A percentile compares a stretch with the other conserved stretches of the same genome.
Conservation (phyloP, 1,284 basidiomycete genomes). For the Salmacisia buchloeana region DNA sequence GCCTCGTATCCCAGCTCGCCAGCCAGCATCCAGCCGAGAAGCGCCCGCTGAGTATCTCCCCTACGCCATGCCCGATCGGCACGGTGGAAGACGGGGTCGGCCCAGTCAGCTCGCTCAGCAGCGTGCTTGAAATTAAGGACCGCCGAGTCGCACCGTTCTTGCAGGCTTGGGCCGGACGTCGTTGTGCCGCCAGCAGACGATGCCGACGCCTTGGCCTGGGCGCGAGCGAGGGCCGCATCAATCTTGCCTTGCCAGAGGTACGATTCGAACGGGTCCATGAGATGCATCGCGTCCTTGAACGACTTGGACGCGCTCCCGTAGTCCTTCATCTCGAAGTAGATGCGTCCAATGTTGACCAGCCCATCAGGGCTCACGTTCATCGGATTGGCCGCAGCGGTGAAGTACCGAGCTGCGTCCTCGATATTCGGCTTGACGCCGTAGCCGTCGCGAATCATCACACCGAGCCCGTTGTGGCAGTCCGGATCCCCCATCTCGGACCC, state of each 20-base stretch:
- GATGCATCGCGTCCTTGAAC: conserved; percentile 24
- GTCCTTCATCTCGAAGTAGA: conserved; percentile 56
- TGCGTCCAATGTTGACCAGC: conserved; percentile 80
- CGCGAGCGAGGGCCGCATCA: conserved; percentile 24
- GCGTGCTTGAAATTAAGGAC: conserved; percentile 33
- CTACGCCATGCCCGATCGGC: conserved; percentile 44
- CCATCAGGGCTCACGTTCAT: conserved; percentile 72
- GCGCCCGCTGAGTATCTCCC: conserved; percentile 29
- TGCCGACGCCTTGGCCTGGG: background rate
- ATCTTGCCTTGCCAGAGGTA: conserved; percentile 30
- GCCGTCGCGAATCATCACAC: conserved; percentile 86
- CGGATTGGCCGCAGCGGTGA: conserved; percentile 72
- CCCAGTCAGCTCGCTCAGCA: conserved; percentile 44
- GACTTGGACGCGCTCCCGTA: conserved; percentile 20
- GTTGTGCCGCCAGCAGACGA: background rate
- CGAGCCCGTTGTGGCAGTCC: conserved; percentile 81
- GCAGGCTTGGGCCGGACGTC: background rate
- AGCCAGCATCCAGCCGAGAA: conserved; percentile 70
- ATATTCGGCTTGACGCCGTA: conserved; percentile 61
- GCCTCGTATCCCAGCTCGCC: conserved; percentile 79
- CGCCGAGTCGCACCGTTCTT: conserved; percentile 26
- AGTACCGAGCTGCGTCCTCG: conserved; percentile 63
- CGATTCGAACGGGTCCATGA: conserved; percentile 31
- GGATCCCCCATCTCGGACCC: conserved; percentile 67
- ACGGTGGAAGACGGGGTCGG: conserved; percentile 36